Evolutionary conservation across 1,139 yeast genomes (phyloP), one percentile per base, ranked within the genome.

Genomic region (Pichia sp.): DNA sequence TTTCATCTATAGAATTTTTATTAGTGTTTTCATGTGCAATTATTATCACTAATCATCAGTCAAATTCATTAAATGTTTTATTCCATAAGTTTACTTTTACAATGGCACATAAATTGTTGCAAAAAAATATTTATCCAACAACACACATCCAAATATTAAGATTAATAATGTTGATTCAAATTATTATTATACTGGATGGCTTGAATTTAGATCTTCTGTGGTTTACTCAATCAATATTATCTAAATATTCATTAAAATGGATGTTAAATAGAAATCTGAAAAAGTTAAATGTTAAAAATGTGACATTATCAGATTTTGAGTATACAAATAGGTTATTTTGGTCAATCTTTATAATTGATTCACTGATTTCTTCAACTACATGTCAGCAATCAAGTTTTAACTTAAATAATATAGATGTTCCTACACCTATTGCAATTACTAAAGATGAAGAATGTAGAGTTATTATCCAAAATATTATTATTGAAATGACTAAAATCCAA

Each of bases 331-430:
- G 78, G 35, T 54, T 72, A 6, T 72, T 72, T 47, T 74, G 78
- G 78, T 66, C 73, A 36, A 69, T 71, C 10, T 72, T 69, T 47
- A 67, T 66, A 40, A 68, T 68, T 56, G 79, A 74, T 48, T 52
- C 74, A 33, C 52, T 68, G 15, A 63, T 72, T 15, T 65, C 74
- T 1, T 59, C 68, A 1, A 62, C 74, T 4, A 51, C 70, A 13
- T 74, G 75, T 1, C 58, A 74, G 40, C 68, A 70, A 3, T 63
- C 69, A 15, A 65, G 69, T 1, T 62, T 74, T 15, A 65, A 64
- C 29, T 75, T 72, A 40, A 69, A 66, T 40, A 74, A 72, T 47
- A 66, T 73, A 27, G 66, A 66, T 41, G 64, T 69, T 1, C 72
- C 72, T 0, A 47, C 62, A 10, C 76, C 78, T 1, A 63, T 54